These are phyloP conservation scores for Fusarium torulosum DNA, from an alignment of 2,329 filamentous ascomycete species.

Conservation along the genomic window DNA sequence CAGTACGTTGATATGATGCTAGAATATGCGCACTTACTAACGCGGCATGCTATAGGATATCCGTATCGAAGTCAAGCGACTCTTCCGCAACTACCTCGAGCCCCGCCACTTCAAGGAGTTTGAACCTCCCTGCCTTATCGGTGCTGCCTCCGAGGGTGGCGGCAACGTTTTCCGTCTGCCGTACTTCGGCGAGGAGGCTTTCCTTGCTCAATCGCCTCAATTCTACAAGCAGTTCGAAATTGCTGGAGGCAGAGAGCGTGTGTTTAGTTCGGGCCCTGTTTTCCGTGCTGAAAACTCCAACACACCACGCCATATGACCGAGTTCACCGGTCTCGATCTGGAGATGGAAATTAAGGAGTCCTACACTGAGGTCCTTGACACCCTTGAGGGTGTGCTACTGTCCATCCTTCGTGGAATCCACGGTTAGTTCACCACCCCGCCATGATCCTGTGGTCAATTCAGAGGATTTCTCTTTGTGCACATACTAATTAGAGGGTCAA, in stretches of 20 bases:
- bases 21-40: neutral
- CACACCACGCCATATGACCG: constrained; percentile 86
- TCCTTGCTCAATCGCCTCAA: constrained; percentile 83
- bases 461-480: neutral
- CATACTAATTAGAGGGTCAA: neutral
- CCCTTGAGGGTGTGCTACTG: constrained; percentile 80
- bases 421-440: neutral
- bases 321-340: constrained; percentile 90
- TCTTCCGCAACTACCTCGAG: constrained; percentile 73
- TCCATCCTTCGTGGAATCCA: constrained; percentile 83
- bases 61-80: constrained; percentile 21
- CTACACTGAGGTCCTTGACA: constrained; percentile 80
- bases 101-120: constrained; percentile 63
- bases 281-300: constrained; percentile 91
- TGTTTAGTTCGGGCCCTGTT: constrained; percentile 83
- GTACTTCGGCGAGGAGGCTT: constrained; percentile 89
- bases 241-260: constrained; percentile 80
- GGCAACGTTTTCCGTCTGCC: constrained; percentile 90
- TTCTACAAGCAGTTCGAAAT: constrained; percentile 92
- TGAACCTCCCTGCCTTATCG: constrained; percentile 90
- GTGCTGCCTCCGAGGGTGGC: constrained; percentile 91
- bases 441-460: neutral
- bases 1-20: constrained; percentile 33
- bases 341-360: constrained; percentile 86
- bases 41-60: neutral